These are phyloP conservation scores for Boletus sp. DNA, from an alignment of 1,284 basidiomycete species.

Conservation along the genomic window DNA sequence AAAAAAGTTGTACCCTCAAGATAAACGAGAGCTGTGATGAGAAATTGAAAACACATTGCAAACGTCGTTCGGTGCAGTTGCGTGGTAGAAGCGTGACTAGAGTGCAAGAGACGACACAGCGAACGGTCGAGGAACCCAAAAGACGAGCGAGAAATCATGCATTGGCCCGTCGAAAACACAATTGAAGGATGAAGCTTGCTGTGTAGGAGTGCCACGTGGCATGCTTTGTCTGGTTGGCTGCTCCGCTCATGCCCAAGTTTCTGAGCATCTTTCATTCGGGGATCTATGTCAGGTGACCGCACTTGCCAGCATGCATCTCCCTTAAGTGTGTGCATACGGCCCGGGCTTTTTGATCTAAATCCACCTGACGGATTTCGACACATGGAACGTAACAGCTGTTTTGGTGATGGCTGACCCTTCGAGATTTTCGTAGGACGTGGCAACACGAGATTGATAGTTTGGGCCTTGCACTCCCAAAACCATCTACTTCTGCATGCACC, in stretches of 20 bases:
- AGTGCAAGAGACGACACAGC: too few species aligned
- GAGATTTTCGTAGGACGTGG: constrained; percentile 5
- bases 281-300: background rate
- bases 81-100: too few species aligned
- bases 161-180: too few species aligned
- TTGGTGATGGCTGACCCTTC: too few species aligned
- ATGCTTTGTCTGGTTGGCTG: background rate
- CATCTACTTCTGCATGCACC: background rate
- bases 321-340: background rate
- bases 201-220: too few species aligned
- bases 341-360: background rate
- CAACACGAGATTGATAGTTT: background rate
- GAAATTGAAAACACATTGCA: too few species aligned
- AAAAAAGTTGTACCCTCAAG: too few species aligned
- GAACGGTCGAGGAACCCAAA: too few species aligned
- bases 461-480: constrained; percentile 5
- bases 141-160: too few species aligned
- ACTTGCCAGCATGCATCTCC: background rate
- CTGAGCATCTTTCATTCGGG: background rate
- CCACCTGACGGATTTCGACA: constrained; percentile 3
- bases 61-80: too few species aligned
- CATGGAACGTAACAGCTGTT: background rate
- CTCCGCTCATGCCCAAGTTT: background rate
- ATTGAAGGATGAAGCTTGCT: too few species aligned
- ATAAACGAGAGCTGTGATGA: too few species aligned